phyloP scores from a whole-genome alignment of 2,329 filamentous ascomycete species.

The Lasiodiplodia theobromae region DNA sequence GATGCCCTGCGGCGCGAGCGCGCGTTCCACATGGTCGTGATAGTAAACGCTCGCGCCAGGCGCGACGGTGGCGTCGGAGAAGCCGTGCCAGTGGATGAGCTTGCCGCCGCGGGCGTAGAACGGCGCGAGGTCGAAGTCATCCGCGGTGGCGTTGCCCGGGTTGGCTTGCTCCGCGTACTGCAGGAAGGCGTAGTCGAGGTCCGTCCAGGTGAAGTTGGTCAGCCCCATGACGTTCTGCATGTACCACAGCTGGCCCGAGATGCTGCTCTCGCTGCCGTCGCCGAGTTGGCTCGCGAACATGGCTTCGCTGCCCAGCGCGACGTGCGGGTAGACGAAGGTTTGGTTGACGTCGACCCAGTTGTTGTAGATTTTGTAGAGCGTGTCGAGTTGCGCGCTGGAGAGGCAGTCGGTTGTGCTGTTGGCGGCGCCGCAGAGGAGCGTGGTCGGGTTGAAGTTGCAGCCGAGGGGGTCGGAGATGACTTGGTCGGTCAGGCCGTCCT shows the following conservation, averaged over 20 bases:
- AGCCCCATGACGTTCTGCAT: constrained; percentile 52
- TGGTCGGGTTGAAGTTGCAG: constrained; percentile 10
- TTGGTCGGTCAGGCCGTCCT: constrained; percentile 6
- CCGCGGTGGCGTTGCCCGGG: constrained; percentile 59
- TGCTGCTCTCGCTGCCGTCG: constrained; percentile 42
- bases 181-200: constrained; percentile 50
- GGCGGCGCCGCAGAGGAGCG: not conserved
- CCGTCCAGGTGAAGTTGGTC: constrained; percentile 39
- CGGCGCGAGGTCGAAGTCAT: constrained; percentile 55
- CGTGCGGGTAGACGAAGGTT: constrained; percentile 51
- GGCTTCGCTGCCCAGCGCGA: constrained; percentile 48
- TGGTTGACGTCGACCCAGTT: constrained; percentile 51
- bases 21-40: constrained; percentile 53
- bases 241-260: constrained; percentile 47
- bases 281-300: constrained; percentile 37
- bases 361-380: constrained; percentile 32
- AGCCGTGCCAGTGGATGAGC: constrained; percentile 52
- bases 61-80: constrained; percentile 56
- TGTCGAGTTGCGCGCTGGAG: not conserved
- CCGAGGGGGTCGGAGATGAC: not conserved
- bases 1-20: constrained; percentile 44
- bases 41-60: constrained; percentile 61
- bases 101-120: constrained; percentile 55
- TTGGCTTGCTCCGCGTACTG: constrained; percentile 50
- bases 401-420: not conserved